phyloP scores from a whole-genome alignment of 2,329 filamentous ascomycete genomes.

The Cryphonectria carpinicola region DNA sequence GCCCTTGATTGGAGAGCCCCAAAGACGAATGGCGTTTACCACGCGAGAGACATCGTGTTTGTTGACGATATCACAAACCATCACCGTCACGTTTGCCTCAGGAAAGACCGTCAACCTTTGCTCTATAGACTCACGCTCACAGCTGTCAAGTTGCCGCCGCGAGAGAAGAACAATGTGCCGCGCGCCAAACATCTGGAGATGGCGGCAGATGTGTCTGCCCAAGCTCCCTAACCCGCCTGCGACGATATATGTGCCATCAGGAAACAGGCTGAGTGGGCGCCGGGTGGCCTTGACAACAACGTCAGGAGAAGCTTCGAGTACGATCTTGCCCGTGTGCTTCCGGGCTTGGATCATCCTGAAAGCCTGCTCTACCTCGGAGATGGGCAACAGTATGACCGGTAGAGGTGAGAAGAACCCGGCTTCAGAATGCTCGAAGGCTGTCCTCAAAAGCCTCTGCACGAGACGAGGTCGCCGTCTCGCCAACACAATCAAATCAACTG shows the following conservation, averaged over 20 bases:
- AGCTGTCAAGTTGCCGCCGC: conserved; percentile 32
- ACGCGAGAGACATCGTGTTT: conserved; percentile 19
- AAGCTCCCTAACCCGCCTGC: conserved; percentile 40
- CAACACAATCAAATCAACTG: conserved; percentile 19
- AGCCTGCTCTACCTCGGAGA: conserved; percentile 43
- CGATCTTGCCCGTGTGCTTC: conserved; percentile 46
- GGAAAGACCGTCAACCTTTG: conserved; percentile 19
- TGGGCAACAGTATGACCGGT: conserved; percentile 40
- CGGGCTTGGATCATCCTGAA: conserved; percentile 49
- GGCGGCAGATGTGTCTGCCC: conserved; percentile 34
- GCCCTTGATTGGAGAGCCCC: conserved; percentile 42
- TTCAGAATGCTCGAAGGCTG: background rate
- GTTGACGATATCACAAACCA: conserved; percentile 41
- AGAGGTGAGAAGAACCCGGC: conserved; percentile 33
- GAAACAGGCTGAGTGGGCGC: background rate
- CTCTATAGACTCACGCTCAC: conserved; percentile 3
- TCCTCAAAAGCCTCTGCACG: conserved; percentile 17
- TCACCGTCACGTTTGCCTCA: conserved; percentile 32
- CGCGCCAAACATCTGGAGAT: conserved; percentile 37
- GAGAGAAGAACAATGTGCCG: conserved; percentile 38
- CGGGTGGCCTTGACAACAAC: conserved; percentile 16
- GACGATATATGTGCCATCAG: conserved; percentile 37
- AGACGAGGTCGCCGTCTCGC: conserved; percentile 7
- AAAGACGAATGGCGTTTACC: conserved; percentile 6
- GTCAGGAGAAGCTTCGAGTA: conserved; percentile 31